These are phyloP conservation scores for Penstemon eatonii DNA, from an alignment of 257 asterid species.

Conservation along the genomic window DNA sequence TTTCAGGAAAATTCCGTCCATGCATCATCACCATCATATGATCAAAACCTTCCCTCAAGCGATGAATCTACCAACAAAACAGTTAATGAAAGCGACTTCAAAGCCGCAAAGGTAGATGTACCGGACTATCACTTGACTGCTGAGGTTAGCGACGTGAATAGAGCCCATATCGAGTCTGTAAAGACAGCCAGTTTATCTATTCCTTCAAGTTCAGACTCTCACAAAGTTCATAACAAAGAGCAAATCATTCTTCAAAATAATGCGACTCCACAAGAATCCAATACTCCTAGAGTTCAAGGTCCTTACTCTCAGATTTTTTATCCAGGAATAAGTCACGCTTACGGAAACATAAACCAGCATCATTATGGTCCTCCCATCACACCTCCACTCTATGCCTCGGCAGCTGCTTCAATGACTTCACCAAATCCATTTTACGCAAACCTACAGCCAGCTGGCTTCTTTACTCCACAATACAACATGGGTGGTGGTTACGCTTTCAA, in stretches of 20 bases:
- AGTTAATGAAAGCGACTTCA: slow-evolving; percentile 13
- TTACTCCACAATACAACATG: slow-evolving; percentile 35
- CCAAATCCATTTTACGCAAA: slow-evolving; percentile 31
- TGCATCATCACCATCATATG: slow-evolving; percentile 26
- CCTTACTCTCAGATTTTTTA: slow-evolving; percentile 32
- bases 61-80: slow-evolving; percentile 26
- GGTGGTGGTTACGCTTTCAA: slow-evolving; percentile 41
- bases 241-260: slow-evolving; percentile 24
- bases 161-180: slow-evolving; percentile 14
- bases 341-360: slow-evolving; percentile 34
- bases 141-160: slow-evolving; percentile 11
- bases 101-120: slow-evolving; percentile 22
- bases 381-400: slow-evolving; percentile 32
- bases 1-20: slow-evolving; percentile 36
- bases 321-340: slow-evolving; percentile 36
- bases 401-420: slow-evolving; percentile 34
- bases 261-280: slow-evolving; percentile 25
- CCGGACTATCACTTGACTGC: slow-evolving; percentile 20
- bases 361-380: slow-evolving; percentile 30
- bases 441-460: slow-evolving; percentile 37
- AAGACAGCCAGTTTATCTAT: slow-evolving; percentile 16
- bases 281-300: slow-evolving; percentile 27
- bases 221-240: slow-evolving; percentile 24
- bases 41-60: slow-evolving; percentile 15
- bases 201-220: slow-evolving; percentile 19